These are phyloP conservation scores for Boletales sp. DNA, from an alignment of 768 basidiomycete species.

Conservation along the genomic window DNA sequence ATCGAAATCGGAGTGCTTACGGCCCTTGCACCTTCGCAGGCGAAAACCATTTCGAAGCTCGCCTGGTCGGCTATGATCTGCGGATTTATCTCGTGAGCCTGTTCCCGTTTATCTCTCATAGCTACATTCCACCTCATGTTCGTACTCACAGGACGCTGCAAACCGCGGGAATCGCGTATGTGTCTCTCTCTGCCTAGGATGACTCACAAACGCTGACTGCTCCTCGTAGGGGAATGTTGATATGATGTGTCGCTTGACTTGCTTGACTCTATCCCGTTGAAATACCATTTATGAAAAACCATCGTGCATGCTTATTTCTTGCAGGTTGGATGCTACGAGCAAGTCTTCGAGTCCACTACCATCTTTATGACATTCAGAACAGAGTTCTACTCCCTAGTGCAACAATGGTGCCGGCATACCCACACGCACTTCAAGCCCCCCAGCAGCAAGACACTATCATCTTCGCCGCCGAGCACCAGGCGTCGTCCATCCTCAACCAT, in stretches of 20 bases:
- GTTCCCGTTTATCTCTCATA: neutral
- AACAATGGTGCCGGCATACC: slow-evolving; percentile 24
- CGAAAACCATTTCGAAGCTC: slow-evolving; percentile 65
- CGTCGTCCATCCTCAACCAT: too few species aligned
- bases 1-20: slow-evolving; percentile 79
- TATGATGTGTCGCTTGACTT: slow-evolving; percentile 5
- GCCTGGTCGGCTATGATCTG: slow-evolving; percentile 69
- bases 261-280: too few species aligned
- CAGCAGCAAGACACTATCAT: slow-evolving; percentile 6
- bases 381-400: neutral
- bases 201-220: slow-evolving; percentile 10
- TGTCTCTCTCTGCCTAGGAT: slow-evolving; percentile 10
- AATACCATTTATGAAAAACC: too few species aligned
- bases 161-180: slow-evolving; percentile 56
- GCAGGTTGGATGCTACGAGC: too few species aligned
- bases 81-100: slow-evolving; percentile 54
- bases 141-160: slow-evolving; percentile 41
- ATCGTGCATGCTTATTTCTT: too few species aligned
- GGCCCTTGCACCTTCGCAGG: slow-evolving; percentile 65
- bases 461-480: slow-evolving; percentile 12
- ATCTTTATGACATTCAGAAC: slow-evolving; percentile 20
- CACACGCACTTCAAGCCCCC: slow-evolving; percentile 3
- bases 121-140: neutral
- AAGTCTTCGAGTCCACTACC: too few species aligned
- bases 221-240: slow-evolving; percentile 43